Evolutionary conservation across 306 rosid genomes (phyloP), one percentile per base, ranked within the genome.

Genomic region (Comarum palustre): DNA sequence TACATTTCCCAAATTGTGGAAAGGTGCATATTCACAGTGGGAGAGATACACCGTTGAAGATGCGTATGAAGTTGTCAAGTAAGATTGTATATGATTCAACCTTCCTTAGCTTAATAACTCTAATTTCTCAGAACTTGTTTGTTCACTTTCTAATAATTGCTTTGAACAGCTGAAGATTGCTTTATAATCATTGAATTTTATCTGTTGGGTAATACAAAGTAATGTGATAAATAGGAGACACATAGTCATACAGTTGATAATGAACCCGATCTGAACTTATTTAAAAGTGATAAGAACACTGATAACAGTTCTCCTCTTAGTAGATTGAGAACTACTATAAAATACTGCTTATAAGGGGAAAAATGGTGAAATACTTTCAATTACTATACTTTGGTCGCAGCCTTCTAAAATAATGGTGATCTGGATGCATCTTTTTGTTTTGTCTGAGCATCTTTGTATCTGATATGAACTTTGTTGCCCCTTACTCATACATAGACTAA

Each of bases 1-100:
- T 72, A 45, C 92, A 16, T 88, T 88, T 82, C 99, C 96, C 68
- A 90, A 91, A 14, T 82, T 94, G 79, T 94, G 99, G 99, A 82
- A 87, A 82, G 99, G 99, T 74, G 78, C 99, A 68, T 94, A 94
- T 68, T 80, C 99, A 52, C 83, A 90, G 78, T 88, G 86, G 88
- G 99, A 91, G 87, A 96, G 99, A 19, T 94, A 91, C 78, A 91
- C 97, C 0, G 78, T 88, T 31, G 99, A 91, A 77, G 99, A 91
- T 86, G 97, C 99, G 43, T 73, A 81, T 64, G 99, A 94, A 46
- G 84, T 94, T 51, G 99, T 94, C 82, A 80, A 75, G 99, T 94
- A 90, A 85, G 95, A 54, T 74, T 74, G 41, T 51, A 68, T 54
- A 80, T 73, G 73, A 29, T 78, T 74, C 70, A 34, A 55, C 82